These are phyloP conservation scores for Pyricularia grisea DNA, from an alignment of 2,329 filamentous ascomycete species.

Conservation along the genomic window DNA sequence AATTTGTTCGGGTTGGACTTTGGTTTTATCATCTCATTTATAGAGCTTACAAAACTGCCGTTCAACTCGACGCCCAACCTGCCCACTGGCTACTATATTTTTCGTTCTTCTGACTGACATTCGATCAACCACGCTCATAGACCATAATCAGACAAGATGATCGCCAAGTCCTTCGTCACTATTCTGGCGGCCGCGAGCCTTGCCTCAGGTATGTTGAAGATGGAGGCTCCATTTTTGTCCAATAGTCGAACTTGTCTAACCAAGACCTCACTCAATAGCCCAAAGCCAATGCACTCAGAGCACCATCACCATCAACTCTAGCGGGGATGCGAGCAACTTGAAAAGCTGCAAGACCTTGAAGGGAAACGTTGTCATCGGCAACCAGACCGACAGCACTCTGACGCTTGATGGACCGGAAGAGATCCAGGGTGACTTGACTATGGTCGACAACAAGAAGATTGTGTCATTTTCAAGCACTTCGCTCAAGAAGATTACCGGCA, in stretches of 20 bases:
- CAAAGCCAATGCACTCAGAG: slow-evolving; percentile 16
- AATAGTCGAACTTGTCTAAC: not conserved
- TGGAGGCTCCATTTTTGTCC: not conserved
- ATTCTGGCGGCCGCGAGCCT: slow-evolving; percentile 29
- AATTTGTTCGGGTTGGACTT: slow-evolving; percentile 1
- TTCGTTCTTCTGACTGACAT: not conserved
- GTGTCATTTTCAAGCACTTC: slow-evolving; percentile 51
- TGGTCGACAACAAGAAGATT: slow-evolving; percentile 51
- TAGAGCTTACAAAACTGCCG: not conserved
- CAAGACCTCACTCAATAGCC: slow-evolving; percentile 8
- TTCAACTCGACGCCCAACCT: not conserved
- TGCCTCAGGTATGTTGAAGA: slow-evolving; percentile 24
- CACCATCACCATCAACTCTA: slow-evolving; percentile 51
- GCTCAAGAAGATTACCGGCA: slow-evolving; percentile 56
- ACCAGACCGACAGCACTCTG: slow-evolving; percentile 45
- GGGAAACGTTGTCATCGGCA: slow-evolving; percentile 58
- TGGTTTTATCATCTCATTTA: slow-evolving; percentile 1
- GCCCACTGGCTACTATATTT: not conserved
- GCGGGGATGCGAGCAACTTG: slow-evolving; percentile 50
- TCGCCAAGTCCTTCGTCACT: slow-evolving; percentile 30
- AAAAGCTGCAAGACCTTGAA: slow-evolving; percentile 57
- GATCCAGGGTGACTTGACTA: slow-evolving; percentile 48
- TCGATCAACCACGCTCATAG: slow-evolving; percentile 9
- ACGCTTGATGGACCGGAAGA: slow-evolving; percentile 49
- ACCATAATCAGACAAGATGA: slow-evolving; percentile 26